These are phyloP conservation scores for Dalbergia cultrata DNA, from an alignment of 306 rosid species.

Conservation along the genomic window DNA sequence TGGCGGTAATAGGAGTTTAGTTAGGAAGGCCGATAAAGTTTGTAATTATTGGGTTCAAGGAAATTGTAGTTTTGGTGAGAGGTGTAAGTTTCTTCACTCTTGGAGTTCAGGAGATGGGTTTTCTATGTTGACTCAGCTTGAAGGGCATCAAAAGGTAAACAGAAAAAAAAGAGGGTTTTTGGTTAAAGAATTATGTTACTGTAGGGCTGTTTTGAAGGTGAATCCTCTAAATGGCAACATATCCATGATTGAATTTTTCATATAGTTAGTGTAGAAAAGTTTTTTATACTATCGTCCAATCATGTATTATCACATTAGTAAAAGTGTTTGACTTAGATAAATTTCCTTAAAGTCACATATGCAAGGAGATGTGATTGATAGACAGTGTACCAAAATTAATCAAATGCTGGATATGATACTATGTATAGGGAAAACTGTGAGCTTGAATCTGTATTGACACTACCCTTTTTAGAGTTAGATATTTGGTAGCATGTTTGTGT, in stretches of 20 bases:
- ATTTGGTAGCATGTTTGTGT: neutral
- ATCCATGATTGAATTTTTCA: constrained; percentile 27
- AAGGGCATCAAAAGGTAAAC: constrained; percentile 85
- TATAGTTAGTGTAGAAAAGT: neutral
- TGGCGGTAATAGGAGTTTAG: constrained; percentile 46
- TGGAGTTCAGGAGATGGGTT: constrained; percentile 93
- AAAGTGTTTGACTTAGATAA: no score
- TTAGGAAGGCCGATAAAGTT: constrained; percentile 74
- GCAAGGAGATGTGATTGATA: neutral
- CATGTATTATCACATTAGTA: neutral
- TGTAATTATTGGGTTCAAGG: constrained; percentile 88
- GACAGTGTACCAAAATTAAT: neutral
- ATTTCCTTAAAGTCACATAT: neutral
- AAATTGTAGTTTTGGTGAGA: constrained; percentile 76
- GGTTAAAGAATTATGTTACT: constrained; percentile 14
- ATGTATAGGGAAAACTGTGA: neutral
- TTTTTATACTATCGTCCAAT: no score
- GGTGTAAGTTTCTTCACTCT: constrained; percentile 81
- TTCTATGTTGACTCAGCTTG: constrained; percentile 79
- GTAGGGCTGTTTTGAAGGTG: neutral
- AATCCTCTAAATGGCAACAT: neutral
- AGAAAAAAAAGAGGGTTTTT: neutral
- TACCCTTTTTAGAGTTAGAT: neutral
- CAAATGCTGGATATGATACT: neutral
- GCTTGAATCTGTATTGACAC: neutral